A percentile compares a stretch with the other conserved stretches of the same genome.
Conservation (phyloP, 768 basidiomycete genomes). For the Auriscalpium microsporum region DNA sequence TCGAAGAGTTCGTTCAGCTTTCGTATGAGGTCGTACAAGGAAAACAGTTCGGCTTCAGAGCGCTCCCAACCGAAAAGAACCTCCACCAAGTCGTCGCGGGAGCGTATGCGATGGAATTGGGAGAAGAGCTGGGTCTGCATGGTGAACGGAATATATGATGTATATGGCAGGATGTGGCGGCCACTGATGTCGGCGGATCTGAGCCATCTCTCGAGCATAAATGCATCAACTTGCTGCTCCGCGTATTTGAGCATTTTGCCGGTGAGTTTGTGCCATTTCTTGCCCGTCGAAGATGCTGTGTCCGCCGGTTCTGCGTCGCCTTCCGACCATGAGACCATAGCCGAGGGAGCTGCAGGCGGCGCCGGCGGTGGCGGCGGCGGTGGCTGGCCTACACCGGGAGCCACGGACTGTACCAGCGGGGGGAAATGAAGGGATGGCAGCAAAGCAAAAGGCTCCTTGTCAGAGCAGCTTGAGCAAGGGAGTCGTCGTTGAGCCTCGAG, state of each 20-base stretch:
- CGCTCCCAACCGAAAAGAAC: background rate
- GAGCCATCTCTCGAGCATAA: background rate
- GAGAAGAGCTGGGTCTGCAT: background rate
- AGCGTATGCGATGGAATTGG: background rate
- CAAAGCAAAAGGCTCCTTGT: background rate
- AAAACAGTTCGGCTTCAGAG: background rate
- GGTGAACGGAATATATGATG: background rate
- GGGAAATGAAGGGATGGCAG: background rate
- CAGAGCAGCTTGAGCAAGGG: slow-evolving; percentile 1
- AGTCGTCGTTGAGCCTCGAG: background rate
- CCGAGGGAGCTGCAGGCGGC: too few species aligned
- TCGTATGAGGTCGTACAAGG: background rate
- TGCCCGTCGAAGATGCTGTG: background rate
- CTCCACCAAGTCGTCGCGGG: background rate
- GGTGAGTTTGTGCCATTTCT: background rate
- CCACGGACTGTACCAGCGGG: too few species aligned
- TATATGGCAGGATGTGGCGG: background rate
- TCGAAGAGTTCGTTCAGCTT: background rate
- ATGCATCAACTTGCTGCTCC: background rate
- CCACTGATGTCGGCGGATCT: background rate
- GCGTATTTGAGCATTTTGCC: background rate
- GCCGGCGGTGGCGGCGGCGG: too few species aligned
- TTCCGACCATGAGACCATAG: background rate
- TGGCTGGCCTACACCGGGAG: too few species aligned
- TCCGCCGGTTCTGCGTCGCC: too few species aligned